These are phyloP conservation scores for Immersiella caudata DNA, from an alignment of 495 filamentous ascomycete genomes.

Conservation along the genomic window DNA sequence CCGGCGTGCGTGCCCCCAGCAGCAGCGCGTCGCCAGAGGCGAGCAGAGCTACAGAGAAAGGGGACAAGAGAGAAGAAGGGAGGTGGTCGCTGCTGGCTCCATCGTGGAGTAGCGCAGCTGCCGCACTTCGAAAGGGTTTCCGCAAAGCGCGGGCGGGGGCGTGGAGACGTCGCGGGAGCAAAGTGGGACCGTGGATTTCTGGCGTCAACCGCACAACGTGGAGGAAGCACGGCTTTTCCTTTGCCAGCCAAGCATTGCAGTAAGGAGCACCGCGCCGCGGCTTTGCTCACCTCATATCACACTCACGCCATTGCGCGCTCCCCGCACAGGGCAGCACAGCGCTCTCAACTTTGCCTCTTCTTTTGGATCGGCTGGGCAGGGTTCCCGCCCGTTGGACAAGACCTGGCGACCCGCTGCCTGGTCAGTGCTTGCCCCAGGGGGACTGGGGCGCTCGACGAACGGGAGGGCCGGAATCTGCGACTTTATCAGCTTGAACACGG, in stretches of 20 bases:
- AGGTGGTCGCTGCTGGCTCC: neutral
- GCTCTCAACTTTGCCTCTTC: neutral
- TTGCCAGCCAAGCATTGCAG: constrained; percentile 2
- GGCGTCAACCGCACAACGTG: constrained; percentile 12
- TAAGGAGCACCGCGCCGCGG: neutral
- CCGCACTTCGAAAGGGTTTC: constrained; percentile 23
- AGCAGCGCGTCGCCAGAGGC: neutral
- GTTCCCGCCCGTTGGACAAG: constrained; percentile 15
- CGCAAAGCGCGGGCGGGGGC: constrained; percentile 34
- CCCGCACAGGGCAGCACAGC: constrained; percentile 10
- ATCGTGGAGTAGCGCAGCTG: constrained; percentile 25
- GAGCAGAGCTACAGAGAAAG: neutral
- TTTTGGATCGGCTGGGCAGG: constrained; percentile 4
- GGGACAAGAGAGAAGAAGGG: neutral
- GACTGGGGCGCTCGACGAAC: constrained; percentile 16
- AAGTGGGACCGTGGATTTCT: constrained; percentile 8
- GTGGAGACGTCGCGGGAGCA: constrained; percentile 33
- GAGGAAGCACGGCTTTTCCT: constrained; percentile 19
- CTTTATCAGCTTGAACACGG: constrained; percentile 35
- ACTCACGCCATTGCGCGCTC: neutral
- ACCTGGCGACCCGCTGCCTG: constrained; percentile 5
- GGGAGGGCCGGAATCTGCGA: constrained; percentile 30
- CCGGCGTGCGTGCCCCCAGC: neutral
- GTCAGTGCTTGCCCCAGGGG: constrained; percentile 22
- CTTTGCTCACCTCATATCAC: neutral